Evolutionary conservation across 805 yeast genomes (phyloP), one percentile per base, ranked within the genome.

Genomic region (Myxozyma vanderwaltii): DNA sequence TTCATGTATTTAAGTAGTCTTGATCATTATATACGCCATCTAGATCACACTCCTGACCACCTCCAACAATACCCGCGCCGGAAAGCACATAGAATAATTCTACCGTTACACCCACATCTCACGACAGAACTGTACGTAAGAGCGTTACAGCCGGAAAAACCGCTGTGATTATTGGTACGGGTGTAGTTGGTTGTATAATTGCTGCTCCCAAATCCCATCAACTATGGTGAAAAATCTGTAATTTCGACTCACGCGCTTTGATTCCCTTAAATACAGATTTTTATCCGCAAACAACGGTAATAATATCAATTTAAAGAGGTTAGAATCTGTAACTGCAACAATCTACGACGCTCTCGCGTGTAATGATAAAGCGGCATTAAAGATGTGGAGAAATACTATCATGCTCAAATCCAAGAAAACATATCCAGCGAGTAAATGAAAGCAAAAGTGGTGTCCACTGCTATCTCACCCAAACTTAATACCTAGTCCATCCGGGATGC

Each of bases 171-270:
- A 76, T 80, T 54, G 85, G 85, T 5, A 83, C 79, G 13, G 85
- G 85, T 23, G 81, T 83, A 0, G 69, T 80, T 26, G 84, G 83
- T 1, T 76, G 80, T 45, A 84, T 81, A 66, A 70, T 78, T 24
- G 79, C 82, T 1, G 81, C 78, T 27, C 83, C 81, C 51, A 78
- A 74, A 53, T 71, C 67, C 43, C 66, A 67, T n/a, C n/a, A n/a
- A n/a, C 15, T 78, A 70, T 61, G 46, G 43, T n/a, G 10, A 29
- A 10, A 76, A 77, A 59, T 65, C 65, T 4, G 76, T 80, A 5
- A 69, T 46, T 8, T 51, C 69, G 8, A 40, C 55, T 10, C 68
- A 63, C 61, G 53, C 67, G 27, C 66, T 67, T 15, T 35, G 49
- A 19, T 35, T 51, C 24, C 56, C 57, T 13, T 55, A 67, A 21